These are phyloP conservation scores for Hypomyces perniciosus DNA, from an alignment of 2,329 filamentous ascomycete genomes.

Conservation along the genomic window DNA sequence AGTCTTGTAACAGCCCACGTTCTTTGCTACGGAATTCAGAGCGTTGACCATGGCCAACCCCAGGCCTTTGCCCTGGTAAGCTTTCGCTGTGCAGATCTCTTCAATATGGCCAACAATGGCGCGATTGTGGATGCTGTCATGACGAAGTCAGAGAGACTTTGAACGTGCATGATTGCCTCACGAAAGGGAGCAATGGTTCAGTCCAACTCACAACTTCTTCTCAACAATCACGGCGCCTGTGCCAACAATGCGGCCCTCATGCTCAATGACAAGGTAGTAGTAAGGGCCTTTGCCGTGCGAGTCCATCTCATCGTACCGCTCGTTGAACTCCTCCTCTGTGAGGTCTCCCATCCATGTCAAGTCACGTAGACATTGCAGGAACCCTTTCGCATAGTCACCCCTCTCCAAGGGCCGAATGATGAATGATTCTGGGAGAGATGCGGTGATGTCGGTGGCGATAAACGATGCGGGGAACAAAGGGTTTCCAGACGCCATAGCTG, in stretches of 20 bases:
- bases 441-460: slow-evolving; percentile 56
- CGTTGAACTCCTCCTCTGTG: slow-evolving; percentile 57
- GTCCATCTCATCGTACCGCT: slow-evolving; percentile 58
- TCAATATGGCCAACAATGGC: slow-evolving; percentile 74
- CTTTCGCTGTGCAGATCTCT: slow-evolving; percentile 73
- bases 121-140: slow-evolving; percentile 54
- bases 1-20: slow-evolving; percentile 74
- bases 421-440: slow-evolving; percentile 62
- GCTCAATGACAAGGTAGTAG: slow-evolving; percentile 65
- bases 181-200: too few species aligned
- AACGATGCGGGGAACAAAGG: slow-evolving; percentile 59
- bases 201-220: slow-evolving; percentile 61
- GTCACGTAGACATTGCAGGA: slow-evolving; percentile 69
- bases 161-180: background rate
- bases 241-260: slow-evolving; percentile 59
- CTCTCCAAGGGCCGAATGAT: slow-evolving; percentile 63
- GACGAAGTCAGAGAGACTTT: background rate
- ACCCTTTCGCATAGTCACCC: slow-evolving; percentile 62
- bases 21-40: slow-evolving; percentile 64
- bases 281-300: slow-evolving; percentile 43
- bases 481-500: slow-evolving; percentile 12
- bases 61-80: slow-evolving; percentile 76
- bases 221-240: slow-evolving; percentile 73
- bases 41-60: slow-evolving; percentile 72
- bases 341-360: slow-evolving; percentile 73